phyloP scores from a whole-genome alignment of 768 basidiomycete species.

The Tricholoma bakamatsutake region DNA sequence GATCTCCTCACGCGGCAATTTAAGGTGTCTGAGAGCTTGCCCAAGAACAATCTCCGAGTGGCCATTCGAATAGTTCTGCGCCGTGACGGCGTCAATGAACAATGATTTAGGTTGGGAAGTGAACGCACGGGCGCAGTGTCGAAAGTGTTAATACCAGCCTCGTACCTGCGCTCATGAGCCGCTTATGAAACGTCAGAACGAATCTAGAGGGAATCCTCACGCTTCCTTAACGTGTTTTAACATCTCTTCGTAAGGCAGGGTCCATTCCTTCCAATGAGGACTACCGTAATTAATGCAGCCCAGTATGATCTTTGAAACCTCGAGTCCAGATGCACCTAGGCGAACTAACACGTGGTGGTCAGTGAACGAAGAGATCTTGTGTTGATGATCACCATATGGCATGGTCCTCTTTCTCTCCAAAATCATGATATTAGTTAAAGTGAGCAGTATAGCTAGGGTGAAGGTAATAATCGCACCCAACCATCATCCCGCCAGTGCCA shows the following conservation, averaged over 20 bases:
- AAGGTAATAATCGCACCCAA: neutral
- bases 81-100: neutral
- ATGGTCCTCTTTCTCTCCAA: neutral
- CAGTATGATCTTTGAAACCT: slow-evolving; percentile 58
- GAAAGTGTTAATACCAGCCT: slow-evolving; percentile 55
- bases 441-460: neutral
- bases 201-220: slow-evolving; percentile 16
- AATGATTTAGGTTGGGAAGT: neutral
- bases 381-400: neutral
- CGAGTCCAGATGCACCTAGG: slow-evolving; percentile 44
- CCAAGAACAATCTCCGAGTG: slow-evolving; percentile 59
- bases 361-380: neutral
- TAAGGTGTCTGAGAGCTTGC: slow-evolving; percentile 57
- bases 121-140: slow-evolving; percentile 43
- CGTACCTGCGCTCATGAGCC: slow-evolving; percentile 30
- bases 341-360: slow-evolving; percentile 25
- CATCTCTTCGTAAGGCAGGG: slow-evolving; percentile 37
- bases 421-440: neutral
- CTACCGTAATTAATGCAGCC: slow-evolving; percentile 53
- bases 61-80: slow-evolving; percentile 57
- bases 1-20: slow-evolving; percentile 63
- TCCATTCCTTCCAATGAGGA: slow-evolving; percentile 43
- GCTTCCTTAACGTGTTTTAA: slow-evolving; percentile 44
- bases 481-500: neutral
- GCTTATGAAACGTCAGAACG: neutral